Evolutionary conservation across 345 rosid species (phyloP).

Genomic region (Brassica nigra): DNA sequence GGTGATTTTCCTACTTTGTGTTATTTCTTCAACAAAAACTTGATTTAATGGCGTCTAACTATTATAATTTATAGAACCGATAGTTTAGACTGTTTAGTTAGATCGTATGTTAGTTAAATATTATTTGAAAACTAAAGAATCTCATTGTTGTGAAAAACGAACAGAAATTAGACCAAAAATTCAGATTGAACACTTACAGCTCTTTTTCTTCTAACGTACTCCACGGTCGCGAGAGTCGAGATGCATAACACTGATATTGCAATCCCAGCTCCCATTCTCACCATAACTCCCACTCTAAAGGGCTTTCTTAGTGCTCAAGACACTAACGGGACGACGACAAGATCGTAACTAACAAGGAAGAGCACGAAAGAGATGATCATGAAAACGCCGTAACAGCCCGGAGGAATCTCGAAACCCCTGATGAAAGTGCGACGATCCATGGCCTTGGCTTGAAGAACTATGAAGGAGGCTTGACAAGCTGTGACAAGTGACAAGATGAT

Average conservation of each 20-base stretch:
- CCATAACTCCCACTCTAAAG: constrained; percentile 43
- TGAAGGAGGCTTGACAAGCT: constrained; percentile 47
- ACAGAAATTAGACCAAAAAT: background rate
- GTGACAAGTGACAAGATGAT: constrained; percentile 43
- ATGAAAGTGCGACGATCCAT: constrained; percentile 56
- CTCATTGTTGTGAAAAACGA: background rate
- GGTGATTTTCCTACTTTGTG: no score
- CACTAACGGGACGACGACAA: constrained; percentile 42
- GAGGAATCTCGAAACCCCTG: constrained; percentile 52
- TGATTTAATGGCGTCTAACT: no score
- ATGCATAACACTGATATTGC: constrained; percentile 37
- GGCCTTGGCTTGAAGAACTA: constrained; percentile 47
- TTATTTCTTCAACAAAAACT: no score
- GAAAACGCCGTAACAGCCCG: constrained; percentile 52
- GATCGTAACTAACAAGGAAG: constrained; percentile 53
- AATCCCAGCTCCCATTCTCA: constrained; percentile 55
- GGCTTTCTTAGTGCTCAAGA: constrained; percentile 45
- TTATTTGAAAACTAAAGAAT: background rate
- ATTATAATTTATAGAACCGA: no score
- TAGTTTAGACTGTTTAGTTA: no score
- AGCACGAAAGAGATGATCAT: constrained; percentile 35
- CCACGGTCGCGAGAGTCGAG: constrained; percentile 43
- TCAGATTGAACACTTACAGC: constrained; percentile 23
- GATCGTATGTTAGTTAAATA: background rate
- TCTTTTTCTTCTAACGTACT: constrained; percentile 40